Base-by-base conservation (phyloP, 345 rosid genomes). In the Lenwebbia sp. region DNA sequence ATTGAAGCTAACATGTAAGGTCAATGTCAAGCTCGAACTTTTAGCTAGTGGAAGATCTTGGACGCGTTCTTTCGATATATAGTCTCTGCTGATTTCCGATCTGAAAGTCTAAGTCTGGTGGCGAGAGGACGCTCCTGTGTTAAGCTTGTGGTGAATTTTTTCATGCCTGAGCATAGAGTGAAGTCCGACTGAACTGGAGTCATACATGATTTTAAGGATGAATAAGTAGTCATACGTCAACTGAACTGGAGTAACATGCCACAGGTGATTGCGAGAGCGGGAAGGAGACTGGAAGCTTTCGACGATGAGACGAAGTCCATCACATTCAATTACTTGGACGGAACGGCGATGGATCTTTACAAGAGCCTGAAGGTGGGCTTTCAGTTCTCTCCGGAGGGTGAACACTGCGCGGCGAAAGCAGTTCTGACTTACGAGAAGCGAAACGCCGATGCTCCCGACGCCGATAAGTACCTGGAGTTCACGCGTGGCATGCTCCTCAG, bases 341-440 rank as follows among this genome's bases (percentile, higher is more conserved):
- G 74, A 62, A 21, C n/a, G 40, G 40, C 21, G 10, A 28, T 28
- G 10, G 28, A 62, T 28, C 2, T 62, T 28, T 28, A 62, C 1
- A 6, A 28, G 74, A 28, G 40, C 40, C 74, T 62, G 40, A 60
- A 3, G 74, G 13, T 33, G 33, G 19, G 10, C 74, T 28, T 62
- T 7, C 74, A 62, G 75, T 62, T 62, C 75, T 62, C 75, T 62
- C 40, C 22, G 22, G 75, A 3, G 75, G 40, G 75, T 4, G 21
- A 28, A 30, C 40, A 15, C 40, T 15, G 40, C 75, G 8, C 0
- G 40, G 21, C 10, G 21, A 30, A 62, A 30, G 40, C 2, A 0
- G 75, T 14, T 30, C 22, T 7, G 40, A 15, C 75, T 62, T 62
- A 62, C 37, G 40, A 62, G 75, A 62, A 62, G 0, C 40, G 30